phyloP scores from a whole-genome alignment of 345 rosid genomes.

The Gossypium mustelinum region DNA sequence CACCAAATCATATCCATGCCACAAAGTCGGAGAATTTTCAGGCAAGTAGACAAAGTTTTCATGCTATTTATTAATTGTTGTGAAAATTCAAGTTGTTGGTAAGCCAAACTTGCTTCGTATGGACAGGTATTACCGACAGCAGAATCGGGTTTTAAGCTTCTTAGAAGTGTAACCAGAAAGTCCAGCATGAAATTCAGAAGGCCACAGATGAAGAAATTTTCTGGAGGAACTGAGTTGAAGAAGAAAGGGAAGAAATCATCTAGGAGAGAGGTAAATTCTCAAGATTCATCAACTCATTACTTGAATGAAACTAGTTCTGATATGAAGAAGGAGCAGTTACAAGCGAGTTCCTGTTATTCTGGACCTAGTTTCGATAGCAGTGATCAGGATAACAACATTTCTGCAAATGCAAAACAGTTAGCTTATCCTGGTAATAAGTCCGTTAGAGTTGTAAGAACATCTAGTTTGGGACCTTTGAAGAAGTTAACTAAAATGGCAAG shows the following conservation, averaged over 20 bases:
- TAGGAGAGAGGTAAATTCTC: conserved; percentile 9
- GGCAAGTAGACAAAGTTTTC: conserved; percentile 29
- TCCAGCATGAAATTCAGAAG: conserved; percentile 50
- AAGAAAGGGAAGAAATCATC: conserved; percentile 17
- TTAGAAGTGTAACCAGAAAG: conserved; percentile 40
- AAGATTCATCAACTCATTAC: conserved; percentile 6
- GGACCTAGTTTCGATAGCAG: conserved; percentile 10
- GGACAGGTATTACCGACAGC: conserved; percentile 41
- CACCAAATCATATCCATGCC: conserved; percentile 28
- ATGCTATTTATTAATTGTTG: neutral
- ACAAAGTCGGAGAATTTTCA: conserved; percentile 24
- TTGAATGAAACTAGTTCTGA: neutral
- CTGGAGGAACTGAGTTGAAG: conserved; percentile 36
- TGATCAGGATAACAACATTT: conserved; percentile 5
- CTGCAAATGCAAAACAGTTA: neutral
- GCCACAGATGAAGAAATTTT: conserved; percentile 37
- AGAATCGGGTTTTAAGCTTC: conserved; percentile 33
- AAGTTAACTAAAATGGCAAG: conserved; percentile 42
- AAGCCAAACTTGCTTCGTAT: conserved; percentile 1
- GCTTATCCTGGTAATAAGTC: conserved; percentile 31
- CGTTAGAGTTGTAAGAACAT: conserved; percentile 26
- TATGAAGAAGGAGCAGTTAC: neutral
- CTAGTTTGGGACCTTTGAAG: conserved; percentile 34
- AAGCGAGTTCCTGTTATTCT: neutral
- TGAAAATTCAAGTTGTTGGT: neutral